Evolutionary conservation across 2,329 filamentous ascomycete genomes (phyloP).

Genomic region (Claviceps maximensis): DNA sequence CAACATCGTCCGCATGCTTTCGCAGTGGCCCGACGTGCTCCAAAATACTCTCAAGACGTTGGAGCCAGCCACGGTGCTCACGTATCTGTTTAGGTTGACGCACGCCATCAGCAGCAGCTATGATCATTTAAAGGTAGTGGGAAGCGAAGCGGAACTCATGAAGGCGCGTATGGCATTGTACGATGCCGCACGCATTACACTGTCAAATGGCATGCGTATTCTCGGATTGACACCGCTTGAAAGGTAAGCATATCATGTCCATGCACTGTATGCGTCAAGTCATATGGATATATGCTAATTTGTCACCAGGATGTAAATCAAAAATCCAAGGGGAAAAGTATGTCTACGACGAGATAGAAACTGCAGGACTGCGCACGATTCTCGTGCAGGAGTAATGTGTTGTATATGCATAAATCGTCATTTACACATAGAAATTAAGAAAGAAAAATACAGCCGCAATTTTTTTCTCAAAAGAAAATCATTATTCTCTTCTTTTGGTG

Average conservation of each 20-base stretch:
- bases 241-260: conserved; percentile 14
- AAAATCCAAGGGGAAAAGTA: no score
- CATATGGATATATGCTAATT: background rate
- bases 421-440: background rate
- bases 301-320: conserved; percentile 3
- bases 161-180: conserved; percentile 42
- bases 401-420: background rate
- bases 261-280: background rate
- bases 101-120: conserved; percentile 70
- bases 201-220: conserved; percentile 73
- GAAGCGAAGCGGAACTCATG: conserved; percentile 60
- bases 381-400: background rate
- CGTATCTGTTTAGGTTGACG: conserved; percentile 75
- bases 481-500: background rate
- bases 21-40: conserved; percentile 76
- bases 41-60: conserved; percentile 74
- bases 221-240: conserved; percentile 69
- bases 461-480: background rate
- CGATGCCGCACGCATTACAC: conserved; percentile 57
- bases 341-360: background rate
- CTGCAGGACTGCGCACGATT: no score
- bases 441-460: background rate
- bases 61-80: conserved; percentile 47
- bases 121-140: conserved; percentile 70
- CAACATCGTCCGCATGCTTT: conserved; percentile 61